These are phyloP conservation scores for Gilbertella persicaria DNA, from an alignment of 371 early-diverging fungal genomes.

Conservation along the genomic window DNA sequence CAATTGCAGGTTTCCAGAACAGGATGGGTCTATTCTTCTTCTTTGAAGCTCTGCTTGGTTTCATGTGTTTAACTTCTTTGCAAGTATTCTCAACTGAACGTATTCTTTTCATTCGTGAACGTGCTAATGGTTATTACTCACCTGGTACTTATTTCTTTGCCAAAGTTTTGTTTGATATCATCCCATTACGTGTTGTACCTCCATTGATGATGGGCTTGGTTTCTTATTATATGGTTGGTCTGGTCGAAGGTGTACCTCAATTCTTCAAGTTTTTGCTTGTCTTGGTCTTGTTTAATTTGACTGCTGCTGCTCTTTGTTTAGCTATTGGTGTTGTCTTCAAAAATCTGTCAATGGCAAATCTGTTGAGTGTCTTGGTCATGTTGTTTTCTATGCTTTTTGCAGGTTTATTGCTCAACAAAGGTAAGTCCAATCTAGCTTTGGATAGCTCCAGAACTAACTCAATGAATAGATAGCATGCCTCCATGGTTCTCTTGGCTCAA, in stretches of 20 bases:
- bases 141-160: slow-evolving; percentile 76
- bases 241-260: slow-evolving; percentile 64
- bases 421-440: slow-evolving; percentile 14
- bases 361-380: slow-evolving; percentile 79
- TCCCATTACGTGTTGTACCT: slow-evolving; percentile 87
- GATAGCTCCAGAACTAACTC: too few relatives aligned
- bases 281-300: slow-evolving; percentile 84
- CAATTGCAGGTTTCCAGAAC: slow-evolving; percentile 87
- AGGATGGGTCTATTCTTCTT: slow-evolving; percentile 87
- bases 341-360: slow-evolving; percentile 79
- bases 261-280: slow-evolving; percentile 85
- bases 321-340: slow-evolving; percentile 76
- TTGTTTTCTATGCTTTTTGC: slow-evolving; percentile 92
- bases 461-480: slow-evolving; percentile 70
- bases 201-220: slow-evolving; percentile 86
- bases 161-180: slow-evolving; percentile 79
- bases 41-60: slow-evolving; percentile 79
- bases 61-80: slow-evolving; percentile 75
- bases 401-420: slow-evolving; percentile 86
- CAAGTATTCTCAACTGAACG: slow-evolving; percentile 75
- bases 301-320: slow-evolving; percentile 80
- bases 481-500: slow-evolving; percentile 76
- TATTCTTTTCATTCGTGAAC: slow-evolving; percentile 79
- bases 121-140: slow-evolving; percentile 85
- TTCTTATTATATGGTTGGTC: slow-evolving; percentile 87